Evolutionary conservation across 345 rosid genomes (phyloP).

Genomic region (Clausena lansium): DNA sequence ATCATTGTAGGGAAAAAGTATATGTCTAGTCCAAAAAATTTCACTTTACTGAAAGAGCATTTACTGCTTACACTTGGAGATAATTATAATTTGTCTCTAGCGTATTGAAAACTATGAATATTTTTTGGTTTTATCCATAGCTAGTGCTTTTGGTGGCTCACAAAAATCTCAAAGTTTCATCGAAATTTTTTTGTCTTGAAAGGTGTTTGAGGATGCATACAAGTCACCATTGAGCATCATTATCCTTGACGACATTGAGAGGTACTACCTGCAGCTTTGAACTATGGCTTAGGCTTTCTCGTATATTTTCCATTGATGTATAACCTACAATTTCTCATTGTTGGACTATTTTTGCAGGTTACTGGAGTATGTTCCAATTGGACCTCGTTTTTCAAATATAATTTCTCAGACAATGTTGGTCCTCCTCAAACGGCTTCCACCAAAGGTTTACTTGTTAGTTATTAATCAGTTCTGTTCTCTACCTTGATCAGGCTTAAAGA

Average conservation of each 20-base stretch:
- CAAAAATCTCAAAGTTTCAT: neutral
- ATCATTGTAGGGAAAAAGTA: neutral
- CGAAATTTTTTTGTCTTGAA: constrained; percentile 10
- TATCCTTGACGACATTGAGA: constrained; percentile 94
- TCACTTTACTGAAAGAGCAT: neutral
- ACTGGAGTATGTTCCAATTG: constrained; percentile 89
- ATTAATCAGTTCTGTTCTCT: neutral
- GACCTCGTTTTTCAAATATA: constrained; percentile 95
- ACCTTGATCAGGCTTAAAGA: neutral
- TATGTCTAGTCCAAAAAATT: neutral
- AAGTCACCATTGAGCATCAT: constrained; percentile 95
- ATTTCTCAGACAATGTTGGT: constrained; percentile 88
- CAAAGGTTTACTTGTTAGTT: constrained; percentile 50
- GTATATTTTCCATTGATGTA: neutral
- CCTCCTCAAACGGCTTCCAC: constrained; percentile 92
- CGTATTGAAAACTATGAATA: neutral
- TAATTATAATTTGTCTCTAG: neutral
- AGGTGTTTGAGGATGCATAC: constrained; percentile 99
- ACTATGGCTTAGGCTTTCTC: neutral
- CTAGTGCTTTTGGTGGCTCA: constrained; percentile 11
- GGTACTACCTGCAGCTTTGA: constrained; percentile 40
- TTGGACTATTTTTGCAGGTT: constrained; percentile 51
- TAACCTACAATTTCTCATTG: neutral
- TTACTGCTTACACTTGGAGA: neutral
- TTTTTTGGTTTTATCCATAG: constrained; percentile 17